Base-by-base conservation (phyloP, 2,329 filamentous ascomycete species). In the Beauveria sp. region DNA sequence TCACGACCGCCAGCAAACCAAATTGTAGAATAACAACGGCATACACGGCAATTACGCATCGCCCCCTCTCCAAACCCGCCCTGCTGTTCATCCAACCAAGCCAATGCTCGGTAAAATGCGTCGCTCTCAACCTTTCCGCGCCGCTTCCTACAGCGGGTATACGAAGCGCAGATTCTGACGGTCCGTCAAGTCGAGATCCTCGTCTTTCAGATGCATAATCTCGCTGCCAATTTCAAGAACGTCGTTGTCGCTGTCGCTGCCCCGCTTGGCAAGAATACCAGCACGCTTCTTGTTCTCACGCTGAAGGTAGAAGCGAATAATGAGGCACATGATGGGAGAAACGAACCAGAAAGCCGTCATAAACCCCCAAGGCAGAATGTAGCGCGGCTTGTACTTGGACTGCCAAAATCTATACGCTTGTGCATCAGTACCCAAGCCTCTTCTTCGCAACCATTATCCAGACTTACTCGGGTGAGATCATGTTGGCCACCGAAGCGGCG, bases 391-490 rank as follows among this genome's bases (percentile, higher is more conserved):
- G 55, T 68, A 68, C 48, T 65, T 64, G 50, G 61, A 53, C 20
- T 68, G 61, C 66, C 66, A 68, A 54, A 68, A 68, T 50, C 66
- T 66, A 37, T 20, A 57, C 24, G 28, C 6, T 30, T 10, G 41
- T 34, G 28, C 7, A 37, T 57, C 30, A 57, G 55, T 10, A 40
- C 5, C 18, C 28, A 28, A 55, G 14, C 14, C 14, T 57, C 26
- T 46, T 54, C 41, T 24, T 43, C 16, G 14, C 20, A 9, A 20
- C 24, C 14, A 26, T 41, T 8, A 9, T 28, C 5, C 8, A 20
- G n/a, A 63, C 67, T 63, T 61, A 69, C 68, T 69, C 67, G 2
- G 68, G 67, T 0, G 68, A 70, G 40, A 70, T 68, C 66, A 70
- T 70, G 52, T 70, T 68, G 10, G 66, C 66, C 9, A 64, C 65